These are phyloP conservation scores for Rosa persica DNA, from an alignment of 306 rosid species.

Conservation along the genomic window DNA sequence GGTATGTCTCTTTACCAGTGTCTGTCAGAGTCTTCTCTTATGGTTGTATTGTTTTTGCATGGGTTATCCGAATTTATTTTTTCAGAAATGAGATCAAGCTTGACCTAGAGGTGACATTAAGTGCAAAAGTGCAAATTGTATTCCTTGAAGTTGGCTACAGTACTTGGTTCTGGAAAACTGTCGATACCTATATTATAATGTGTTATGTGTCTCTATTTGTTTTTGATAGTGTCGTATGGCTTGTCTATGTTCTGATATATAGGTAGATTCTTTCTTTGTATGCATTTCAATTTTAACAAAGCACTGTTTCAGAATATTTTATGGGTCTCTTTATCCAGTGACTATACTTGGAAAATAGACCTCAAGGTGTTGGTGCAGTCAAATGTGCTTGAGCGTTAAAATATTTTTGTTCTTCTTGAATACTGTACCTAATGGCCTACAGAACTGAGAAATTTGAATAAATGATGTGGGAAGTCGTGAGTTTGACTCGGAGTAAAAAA, in stretches of 20 bases:
- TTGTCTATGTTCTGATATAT: neutral
- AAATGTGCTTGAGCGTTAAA: neutral
- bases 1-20: slow-evolving; percentile 53
- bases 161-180: neutral
- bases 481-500: too few relatives aligned
- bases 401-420: neutral
- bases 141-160: neutral
- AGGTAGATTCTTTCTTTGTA: neutral
- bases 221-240: neutral
- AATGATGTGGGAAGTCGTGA: too few relatives aligned
- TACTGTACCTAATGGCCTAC: neutral
- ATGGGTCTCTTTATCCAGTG: neutral
- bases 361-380: neutral
- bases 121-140: neutral
- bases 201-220: neutral
- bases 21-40: slow-evolving; percentile 1
- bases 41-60: slow-evolving; percentile 1
- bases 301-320: neutral
- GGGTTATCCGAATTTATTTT: neutral
- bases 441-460: neutral
- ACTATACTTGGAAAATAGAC: neutral
- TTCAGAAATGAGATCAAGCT: neutral
- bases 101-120: slow-evolving; percentile 13
- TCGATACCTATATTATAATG: neutral
- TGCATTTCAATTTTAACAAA: neutral